These are phyloP conservation scores for Penicillium atrosanguineum DNA, from an alignment of 495 filamentous ascomycete genomes.

Conservation along the genomic window DNA sequence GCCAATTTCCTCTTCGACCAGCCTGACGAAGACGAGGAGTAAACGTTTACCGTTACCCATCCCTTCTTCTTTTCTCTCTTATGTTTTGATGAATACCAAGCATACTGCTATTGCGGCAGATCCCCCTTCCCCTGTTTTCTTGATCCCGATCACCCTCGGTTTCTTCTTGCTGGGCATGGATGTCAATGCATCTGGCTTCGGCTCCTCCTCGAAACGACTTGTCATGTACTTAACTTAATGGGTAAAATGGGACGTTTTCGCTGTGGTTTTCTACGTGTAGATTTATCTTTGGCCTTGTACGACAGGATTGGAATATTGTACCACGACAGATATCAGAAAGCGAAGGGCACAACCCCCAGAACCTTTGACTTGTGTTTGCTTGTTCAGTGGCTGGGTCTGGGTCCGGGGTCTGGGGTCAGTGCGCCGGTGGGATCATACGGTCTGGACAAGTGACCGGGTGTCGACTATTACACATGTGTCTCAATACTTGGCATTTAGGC, in stretches of 20 bases:
- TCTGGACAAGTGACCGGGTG: too few species aligned
- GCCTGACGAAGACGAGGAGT: conserved; percentile 79
- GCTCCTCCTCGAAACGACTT: conserved; percentile 19
- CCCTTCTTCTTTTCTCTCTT: conserved; percentile 9
- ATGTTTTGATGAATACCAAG: conserved; percentile 35
- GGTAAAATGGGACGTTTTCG: conserved; percentile 33
- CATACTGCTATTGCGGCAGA: conserved; percentile 24
- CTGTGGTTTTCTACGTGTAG: neutral
- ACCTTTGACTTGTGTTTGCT: too few species aligned
- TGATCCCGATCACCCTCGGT: conserved; percentile 1
- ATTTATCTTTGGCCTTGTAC: neutral
- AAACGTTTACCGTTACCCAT: conserved; percentile 19
- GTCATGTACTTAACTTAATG: conserved; percentile 37
- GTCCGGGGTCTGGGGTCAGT: too few species aligned
- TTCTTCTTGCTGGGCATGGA: neutral
- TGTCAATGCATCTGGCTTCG: neutral
- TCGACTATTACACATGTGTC: too few species aligned
- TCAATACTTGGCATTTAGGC: too few species aligned
- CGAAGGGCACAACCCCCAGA: too few species aligned
- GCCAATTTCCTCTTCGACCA: conserved; percentile 98
- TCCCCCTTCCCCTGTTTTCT: conserved; percentile 7
- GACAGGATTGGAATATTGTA: too few species aligned
- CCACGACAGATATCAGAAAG: too few species aligned
- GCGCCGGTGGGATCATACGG: too few species aligned
- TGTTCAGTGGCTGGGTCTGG: too few species aligned